Percentiles rank a stretch among this genome's conserved stretches.
phyloP scores from a whole-genome alignment of 176 grass and related monocot species.

The Avena insularis region DNA sequence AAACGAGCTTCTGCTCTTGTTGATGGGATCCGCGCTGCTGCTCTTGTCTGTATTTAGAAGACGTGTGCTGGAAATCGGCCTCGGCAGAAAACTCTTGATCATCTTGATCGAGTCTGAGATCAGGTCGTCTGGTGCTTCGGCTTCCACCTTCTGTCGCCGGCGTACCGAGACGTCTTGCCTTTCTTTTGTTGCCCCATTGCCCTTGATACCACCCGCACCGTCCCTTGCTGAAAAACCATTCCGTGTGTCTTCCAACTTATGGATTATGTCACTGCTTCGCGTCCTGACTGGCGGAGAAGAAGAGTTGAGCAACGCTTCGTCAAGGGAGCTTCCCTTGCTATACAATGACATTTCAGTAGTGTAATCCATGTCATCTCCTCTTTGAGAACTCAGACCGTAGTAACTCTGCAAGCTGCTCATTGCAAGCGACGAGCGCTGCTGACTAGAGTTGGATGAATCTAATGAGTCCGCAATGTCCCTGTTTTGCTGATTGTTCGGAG shows the following conservation, averaged over 20 bases:
- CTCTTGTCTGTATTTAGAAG: constrained; percentile 32
- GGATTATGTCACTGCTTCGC: not conserved
- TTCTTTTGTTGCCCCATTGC: constrained; percentile 35
- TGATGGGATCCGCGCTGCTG: constrained; percentile 14
- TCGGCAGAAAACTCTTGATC: constrained; percentile 55
- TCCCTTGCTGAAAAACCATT: constrained; percentile 28
- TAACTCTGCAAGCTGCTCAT: constrained; percentile 78
- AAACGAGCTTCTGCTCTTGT: constrained; percentile 36
- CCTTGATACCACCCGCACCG: not conserved
- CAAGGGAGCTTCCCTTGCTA: constrained; percentile 31
- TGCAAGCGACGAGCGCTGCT: constrained; percentile 54
- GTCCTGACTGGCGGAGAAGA: not conserved
- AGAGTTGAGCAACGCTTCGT: constrained; percentile 29
- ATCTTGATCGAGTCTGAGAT: constrained; percentile 47
- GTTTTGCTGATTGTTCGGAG: constrained; percentile 46
- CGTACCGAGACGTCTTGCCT: constrained; percentile 52
- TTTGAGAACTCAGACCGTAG: constrained; percentile 55
- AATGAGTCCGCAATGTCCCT: constrained; percentile 35
- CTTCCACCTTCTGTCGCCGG: constrained; percentile 61
- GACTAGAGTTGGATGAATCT: constrained; percentile 38
- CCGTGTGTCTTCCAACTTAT: not conserved
- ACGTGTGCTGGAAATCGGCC: constrained; percentile 44
- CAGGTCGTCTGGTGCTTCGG: constrained; percentile 43
- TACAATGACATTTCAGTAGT: constrained; percentile 76
- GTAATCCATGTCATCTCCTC: constrained; percentile 34